Evolutionary conservation across 2,329 filamentous ascomycete species (phyloP).

Genomic region (Calonectria multiphialidica): DNA sequence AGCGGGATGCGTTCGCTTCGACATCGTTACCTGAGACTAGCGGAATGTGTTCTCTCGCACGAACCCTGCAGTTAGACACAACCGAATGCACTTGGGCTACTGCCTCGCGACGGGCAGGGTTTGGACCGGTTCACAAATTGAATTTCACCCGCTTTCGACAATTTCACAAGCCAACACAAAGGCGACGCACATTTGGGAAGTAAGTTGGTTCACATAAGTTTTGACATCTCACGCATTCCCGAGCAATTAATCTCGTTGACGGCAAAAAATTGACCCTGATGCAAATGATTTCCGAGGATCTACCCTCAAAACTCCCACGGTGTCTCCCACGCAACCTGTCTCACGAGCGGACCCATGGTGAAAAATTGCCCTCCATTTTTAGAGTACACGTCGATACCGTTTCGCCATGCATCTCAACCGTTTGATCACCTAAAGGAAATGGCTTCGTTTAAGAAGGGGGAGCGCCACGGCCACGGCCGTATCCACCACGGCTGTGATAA

Average conservation of each 20-base stretch:
- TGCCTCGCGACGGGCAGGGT: neutral
- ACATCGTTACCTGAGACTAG: neutral
- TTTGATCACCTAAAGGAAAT: slow-evolving; percentile 56
- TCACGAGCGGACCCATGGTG: slow-evolving; percentile 55
- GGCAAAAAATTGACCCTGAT: slow-evolving; percentile 57
- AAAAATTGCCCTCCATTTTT: slow-evolving; percentile 57
- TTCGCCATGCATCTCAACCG: slow-evolving; percentile 58
- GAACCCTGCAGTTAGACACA: neutral
- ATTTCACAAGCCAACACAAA: neutral
- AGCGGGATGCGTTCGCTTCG: neutral
- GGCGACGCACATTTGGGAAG: slow-evolving; percentile 19
- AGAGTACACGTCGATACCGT: slow-evolving; percentile 62
- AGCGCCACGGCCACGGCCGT: slow-evolving; percentile 88
- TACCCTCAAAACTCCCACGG: slow-evolving; percentile 61
- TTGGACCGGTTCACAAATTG: neutral
- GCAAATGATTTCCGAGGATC: slow-evolving; percentile 63
- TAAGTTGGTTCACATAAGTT: slow-evolving; percentile 39
- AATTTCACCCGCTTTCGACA: neutral
- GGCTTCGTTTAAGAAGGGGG: slow-evolving; percentile 71
- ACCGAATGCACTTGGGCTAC: neutral
- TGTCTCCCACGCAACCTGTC: slow-evolving; percentile 55
- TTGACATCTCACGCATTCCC: slow-evolving; percentile 44
- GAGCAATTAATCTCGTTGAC: slow-evolving; percentile 49
- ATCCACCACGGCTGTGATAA: slow-evolving; percentile 79
- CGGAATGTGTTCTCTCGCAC: slow-evolving; percentile 11